phyloP scores from a whole-genome alignment of 306 rosid genomes.

The Neltuma alba region DNA sequence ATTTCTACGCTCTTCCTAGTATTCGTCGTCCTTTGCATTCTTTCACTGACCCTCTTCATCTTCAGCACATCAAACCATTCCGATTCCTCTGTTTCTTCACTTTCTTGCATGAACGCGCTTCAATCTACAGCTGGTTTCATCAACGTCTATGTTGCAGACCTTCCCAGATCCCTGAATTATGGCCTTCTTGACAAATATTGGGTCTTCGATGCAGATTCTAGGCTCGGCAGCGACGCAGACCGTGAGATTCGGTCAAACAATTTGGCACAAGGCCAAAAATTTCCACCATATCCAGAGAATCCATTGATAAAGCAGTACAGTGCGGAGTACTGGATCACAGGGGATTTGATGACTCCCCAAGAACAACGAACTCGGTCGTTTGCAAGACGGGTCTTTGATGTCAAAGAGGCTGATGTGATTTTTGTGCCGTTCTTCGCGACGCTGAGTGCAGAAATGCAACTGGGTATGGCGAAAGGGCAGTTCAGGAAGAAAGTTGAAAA shows the following conservation, averaged over 20 bases:
- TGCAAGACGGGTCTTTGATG: conserved; percentile 56
- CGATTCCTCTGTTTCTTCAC: conserved; percentile 25
- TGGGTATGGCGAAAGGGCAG: conserved; percentile 64
- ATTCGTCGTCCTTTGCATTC: conserved; percentile 54
- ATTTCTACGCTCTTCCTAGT: conserved; percentile 55
- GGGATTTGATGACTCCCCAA: conserved; percentile 77
- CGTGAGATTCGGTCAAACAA: conserved; percentile 32
- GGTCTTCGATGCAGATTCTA: conserved; percentile 63
- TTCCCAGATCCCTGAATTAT: conserved; percentile 89
- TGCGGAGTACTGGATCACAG: conserved; percentile 92
- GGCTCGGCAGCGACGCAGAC: conserved; percentile 60
- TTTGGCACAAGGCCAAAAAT: conserved; percentile 34
- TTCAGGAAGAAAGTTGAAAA: conserved; percentile 80
- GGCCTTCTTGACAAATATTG: conserved; percentile 78
- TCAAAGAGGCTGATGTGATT: conserved; percentile 62
- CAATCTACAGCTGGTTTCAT: conserved; percentile 36
- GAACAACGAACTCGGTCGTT: conserved; percentile 55
- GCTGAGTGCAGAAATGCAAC: conserved; percentile 83
- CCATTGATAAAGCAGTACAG: conserved; percentile 93
- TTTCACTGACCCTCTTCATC: conserved; percentile 51
- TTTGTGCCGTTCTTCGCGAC: conserved; percentile 92
- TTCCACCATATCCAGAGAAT: conserved; percentile 79
- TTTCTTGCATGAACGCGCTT: conserved; percentile 3
- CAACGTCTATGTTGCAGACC: conserved; percentile 69
- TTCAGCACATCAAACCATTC: conserved; percentile 6